Percentiles rank a stretch among this genome's conserved stretches.
These are phyloP conservation scores for Hanseniaspora clermontiae DNA, from an alignment of 805 yeast species.

Conservation along the genomic window DNA sequence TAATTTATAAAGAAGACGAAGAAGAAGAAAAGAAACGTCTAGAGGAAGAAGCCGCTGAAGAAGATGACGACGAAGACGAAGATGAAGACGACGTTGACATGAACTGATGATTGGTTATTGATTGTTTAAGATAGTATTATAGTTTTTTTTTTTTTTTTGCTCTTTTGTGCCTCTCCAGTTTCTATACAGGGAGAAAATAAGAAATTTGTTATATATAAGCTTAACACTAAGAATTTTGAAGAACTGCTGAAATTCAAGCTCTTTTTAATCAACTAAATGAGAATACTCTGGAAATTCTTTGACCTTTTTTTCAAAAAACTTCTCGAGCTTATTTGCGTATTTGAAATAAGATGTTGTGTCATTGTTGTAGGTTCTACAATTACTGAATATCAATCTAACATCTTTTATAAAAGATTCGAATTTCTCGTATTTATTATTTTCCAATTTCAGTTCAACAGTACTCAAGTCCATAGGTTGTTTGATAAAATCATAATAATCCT, in stretches of 20 bases:
- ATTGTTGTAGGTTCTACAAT: slow-evolving; percentile 84
- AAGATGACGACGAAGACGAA: slow-evolving; percentile 33
- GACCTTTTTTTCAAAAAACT: slow-evolving; percentile 67
- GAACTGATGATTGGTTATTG: slow-evolving; percentile 18
- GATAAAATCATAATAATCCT: slow-evolving; percentile 90
- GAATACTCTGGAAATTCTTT: slow-evolving; percentile 89
- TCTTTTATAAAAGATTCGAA: slow-evolving; percentile 89
- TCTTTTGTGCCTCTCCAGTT: background rate
- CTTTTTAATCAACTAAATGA: slow-evolving; percentile 49
- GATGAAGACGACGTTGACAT: slow-evolving; percentile 25
- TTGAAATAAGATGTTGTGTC: slow-evolving; percentile 91
- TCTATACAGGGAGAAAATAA: background rate
- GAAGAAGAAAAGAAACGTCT: slow-evolving; percentile 44
- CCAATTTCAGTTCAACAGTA: slow-evolving; percentile 88
- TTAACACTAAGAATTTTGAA: background rate
- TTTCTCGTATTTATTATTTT: slow-evolving; percentile 78
- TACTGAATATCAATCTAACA: slow-evolving; percentile 70
- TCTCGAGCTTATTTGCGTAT: slow-evolving; percentile 87
- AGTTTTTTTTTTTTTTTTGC: background rate
- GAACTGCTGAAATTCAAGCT: background rate
- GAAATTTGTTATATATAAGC: slow-evolving; percentile 7
- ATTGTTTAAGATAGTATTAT: background rate
- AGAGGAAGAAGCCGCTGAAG: slow-evolving; percentile 60
- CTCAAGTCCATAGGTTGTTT: slow-evolving; percentile 97
- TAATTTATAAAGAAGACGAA: slow-evolving; percentile 56